phyloP scores from a whole-genome alignment of 805 yeast genomes.

The Candida cerambycidarum region DNA sequence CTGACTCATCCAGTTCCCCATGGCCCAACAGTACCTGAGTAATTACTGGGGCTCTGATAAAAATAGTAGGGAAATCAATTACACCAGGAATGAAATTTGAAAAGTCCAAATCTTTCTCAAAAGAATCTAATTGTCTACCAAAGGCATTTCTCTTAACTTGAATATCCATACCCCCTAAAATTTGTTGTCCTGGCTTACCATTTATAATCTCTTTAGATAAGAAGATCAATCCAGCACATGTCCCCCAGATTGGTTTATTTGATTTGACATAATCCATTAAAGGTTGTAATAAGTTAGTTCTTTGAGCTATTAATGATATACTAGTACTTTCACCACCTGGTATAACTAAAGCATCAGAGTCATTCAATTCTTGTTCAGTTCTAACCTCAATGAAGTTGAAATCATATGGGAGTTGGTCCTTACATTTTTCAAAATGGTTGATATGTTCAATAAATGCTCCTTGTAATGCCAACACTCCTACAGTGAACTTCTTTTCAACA shows the following conservation, averaged over 20 bases:
- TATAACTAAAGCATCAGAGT: conserved; percentile 60
- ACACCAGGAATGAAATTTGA: conserved; percentile 43
- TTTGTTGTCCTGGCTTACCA: conserved; percentile 52
- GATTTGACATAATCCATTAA: conserved; percentile 50
- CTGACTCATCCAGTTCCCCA: conserved; percentile 6
- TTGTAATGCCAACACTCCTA: conserved; percentile 77
- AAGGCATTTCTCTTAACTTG: conserved; percentile 71
- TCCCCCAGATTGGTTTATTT: conserved; percentile 72
- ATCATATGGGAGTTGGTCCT: conserved; percentile 14
- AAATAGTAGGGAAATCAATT: conserved; percentile 46
- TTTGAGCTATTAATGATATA: conserved; percentile 68
- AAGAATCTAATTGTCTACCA: conserved; percentile 75
- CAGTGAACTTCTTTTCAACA: conserved; percentile 12
- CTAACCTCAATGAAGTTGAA: conserved; percentile 49
- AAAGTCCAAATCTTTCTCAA: conserved; percentile 47
- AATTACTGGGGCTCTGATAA: conserved; percentile 79
- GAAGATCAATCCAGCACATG: conserved; percentile 80
- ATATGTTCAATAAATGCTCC: conserved; percentile 78
- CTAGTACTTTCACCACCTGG: conserved; percentile 76
- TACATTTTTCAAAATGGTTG: conserved; percentile 43
- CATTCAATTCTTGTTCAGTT: conserved; percentile 47
- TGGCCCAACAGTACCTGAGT: conserved; percentile 16
- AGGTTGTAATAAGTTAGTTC: conserved; percentile 58
- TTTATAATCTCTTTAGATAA: conserved; percentile 54
- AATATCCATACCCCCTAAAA: conserved; percentile 65